Conservation (phyloP, 176 grass and related monocot genomes). For the Zea luxurians region DNA sequence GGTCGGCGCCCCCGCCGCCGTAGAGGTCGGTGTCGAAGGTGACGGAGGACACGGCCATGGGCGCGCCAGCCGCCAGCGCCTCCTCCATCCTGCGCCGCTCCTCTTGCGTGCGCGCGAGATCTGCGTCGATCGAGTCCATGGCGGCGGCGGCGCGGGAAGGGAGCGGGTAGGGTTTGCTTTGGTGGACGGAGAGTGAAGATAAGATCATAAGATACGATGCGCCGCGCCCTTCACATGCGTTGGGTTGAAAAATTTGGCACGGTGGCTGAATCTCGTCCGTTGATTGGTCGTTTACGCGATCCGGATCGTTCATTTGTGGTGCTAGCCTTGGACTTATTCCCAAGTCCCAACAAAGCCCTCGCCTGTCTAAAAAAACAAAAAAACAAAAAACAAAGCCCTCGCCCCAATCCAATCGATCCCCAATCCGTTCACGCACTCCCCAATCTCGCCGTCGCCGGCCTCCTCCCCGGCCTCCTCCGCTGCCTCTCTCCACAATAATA, state of each 20-base stretch:
- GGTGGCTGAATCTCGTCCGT: not conserved
- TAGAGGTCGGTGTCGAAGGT: slow-evolving; percentile 96
- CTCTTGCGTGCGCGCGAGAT: slow-evolving; percentile 81
- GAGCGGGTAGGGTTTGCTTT: slow-evolving; percentile 33
- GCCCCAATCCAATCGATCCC: slow-evolving; percentile 1
- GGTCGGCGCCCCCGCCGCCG: slow-evolving; percentile 62
- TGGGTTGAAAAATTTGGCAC: not conserved
- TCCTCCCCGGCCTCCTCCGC: not conserved
- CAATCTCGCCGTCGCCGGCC: slow-evolving; percentile 10
- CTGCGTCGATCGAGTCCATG: slow-evolving; percentile 80
- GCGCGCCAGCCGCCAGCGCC: slow-evolving; percentile 37
- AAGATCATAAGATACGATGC: too few species aligned
- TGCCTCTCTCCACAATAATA: not conserved
- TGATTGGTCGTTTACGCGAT: not conserved
- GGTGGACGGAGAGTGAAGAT: too few species aligned
- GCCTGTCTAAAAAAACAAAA: too few species aligned
- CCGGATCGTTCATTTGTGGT: not conserved
- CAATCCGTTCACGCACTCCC: slow-evolving; percentile 1
- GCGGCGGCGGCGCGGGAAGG: not conserved
- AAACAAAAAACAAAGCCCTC: not conserved
- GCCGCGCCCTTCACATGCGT: too few species aligned
- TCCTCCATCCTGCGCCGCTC: slow-evolving; percentile 87
- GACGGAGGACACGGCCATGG: slow-evolving; percentile 62
- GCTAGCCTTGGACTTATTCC: too few species aligned
- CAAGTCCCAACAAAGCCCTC: too few species aligned